Base-by-base conservation (phyloP, 2,329 filamentous ascomycete species). In the Beauveria caledonica region DNA sequence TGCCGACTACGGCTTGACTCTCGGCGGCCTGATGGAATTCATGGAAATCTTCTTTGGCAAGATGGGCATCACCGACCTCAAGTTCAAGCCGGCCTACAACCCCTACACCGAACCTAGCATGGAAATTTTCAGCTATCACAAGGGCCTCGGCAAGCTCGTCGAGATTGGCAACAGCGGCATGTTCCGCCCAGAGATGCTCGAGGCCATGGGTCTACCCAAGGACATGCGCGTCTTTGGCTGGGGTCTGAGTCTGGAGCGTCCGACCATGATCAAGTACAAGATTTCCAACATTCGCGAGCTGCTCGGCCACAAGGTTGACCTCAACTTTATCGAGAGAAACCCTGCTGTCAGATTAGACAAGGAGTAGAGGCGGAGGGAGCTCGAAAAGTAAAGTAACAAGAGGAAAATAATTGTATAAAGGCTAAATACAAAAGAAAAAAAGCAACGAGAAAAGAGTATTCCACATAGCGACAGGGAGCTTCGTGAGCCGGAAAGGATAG, bases 121-220 rank as follows among this genome's bases (percentile, higher is more conserved):
- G 92, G 94, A 99, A 76, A 96, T 99, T 66, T 99, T 97, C 77
- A 91, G 90, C 66, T 97, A 88, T 79, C 94, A 97, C 80, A 84
- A 88, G 69, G 93, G 92, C 3, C 78, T 62, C 54, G 85, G 85
- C 69, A 96, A 96, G 79, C 88, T 95, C 78, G 90, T 97, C 27
- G 94, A 97, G 78, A 97, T 97, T 71, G 94, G 94, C 62, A 97
- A 99, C 78, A 93, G 88, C 68, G 94, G 94, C 64, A 97, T 99
- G 92, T 99, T 99, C 86, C 83, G 94, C 66, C 92, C 94, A 1
- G 94, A 99, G 77, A 97, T 97, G 93, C 76, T 97, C 70, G 89
- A 96, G 76, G 81, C 92, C 5, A 96, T 97, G 92, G 93, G 93
- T 39, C 76, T 97, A 69, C 92, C 92, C 25, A 91, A 87, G 76